phyloP scores from a whole-genome alignment of 164 flowering plant species.

The Macadamia tetraphylla region DNA sequence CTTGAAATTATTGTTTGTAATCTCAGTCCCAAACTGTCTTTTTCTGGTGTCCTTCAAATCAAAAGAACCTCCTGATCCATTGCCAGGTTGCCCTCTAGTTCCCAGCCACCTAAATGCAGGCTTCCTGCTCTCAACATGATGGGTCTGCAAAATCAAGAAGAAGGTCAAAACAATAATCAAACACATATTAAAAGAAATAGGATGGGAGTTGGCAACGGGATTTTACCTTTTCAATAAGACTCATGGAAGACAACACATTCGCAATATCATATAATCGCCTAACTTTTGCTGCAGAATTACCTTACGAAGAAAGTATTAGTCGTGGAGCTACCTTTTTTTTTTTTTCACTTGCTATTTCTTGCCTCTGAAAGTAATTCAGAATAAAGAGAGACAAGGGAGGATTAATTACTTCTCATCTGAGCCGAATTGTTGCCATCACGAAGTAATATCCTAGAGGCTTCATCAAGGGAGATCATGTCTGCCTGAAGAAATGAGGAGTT shows the following conservation, averaged over 20 bases:
- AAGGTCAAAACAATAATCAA: too few relatives aligned
- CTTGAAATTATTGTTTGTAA: conserved; percentile 55
- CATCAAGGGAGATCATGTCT: conserved; percentile 71
- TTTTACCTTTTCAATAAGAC: conserved; percentile 86
- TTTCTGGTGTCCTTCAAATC: conserved; percentile 34
- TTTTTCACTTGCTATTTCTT: not conserved
- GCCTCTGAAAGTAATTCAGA: not conserved
- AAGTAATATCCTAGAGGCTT: conserved; percentile 76
- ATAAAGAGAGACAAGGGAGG: conserved; percentile 4
- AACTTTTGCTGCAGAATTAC: conserved; percentile 73
- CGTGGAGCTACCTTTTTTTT: not conserved
- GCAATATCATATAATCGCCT: conserved; percentile 92
- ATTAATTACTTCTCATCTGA: conserved; percentile 63
- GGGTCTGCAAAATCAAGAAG: conserved; percentile 45
- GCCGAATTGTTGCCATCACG: conserved; percentile 53
- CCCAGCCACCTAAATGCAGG: conserved; percentile 96
- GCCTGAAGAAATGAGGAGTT: conserved; percentile 26
- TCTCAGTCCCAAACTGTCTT: conserved; percentile 72
- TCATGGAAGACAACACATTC: conserved; percentile 91
- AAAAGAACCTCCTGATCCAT: conserved; percentile 4
- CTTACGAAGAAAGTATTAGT: conserved; percentile 18
- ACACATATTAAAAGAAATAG: too few relatives aligned
- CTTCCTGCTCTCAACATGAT: conserved; percentile 64
- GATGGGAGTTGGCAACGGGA: too few relatives aligned
- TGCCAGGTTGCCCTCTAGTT: conserved; percentile 23